These are phyloP conservation scores for Urtica urens DNA, from an alignment of 306 rosid genomes.

Conservation along the genomic window DNA sequence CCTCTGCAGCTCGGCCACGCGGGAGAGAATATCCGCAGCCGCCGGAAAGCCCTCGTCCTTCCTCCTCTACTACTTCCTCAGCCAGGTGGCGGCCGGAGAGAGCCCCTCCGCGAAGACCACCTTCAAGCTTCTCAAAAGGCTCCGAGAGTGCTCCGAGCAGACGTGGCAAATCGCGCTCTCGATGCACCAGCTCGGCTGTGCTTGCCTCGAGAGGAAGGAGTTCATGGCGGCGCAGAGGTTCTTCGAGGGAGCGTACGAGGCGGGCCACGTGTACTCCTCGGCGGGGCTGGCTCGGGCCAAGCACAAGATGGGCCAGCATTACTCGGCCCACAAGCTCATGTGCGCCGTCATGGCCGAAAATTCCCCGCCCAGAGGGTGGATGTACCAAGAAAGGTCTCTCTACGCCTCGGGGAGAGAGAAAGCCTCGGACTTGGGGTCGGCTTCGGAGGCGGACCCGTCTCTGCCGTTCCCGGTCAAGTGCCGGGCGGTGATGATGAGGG, in stretches of 20 bases:
- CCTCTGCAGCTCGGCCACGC: slow-evolving; percentile 37
- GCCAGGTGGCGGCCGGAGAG: slow-evolving; percentile 72
- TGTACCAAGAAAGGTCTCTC: slow-evolving; percentile 74
- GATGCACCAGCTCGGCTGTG: slow-evolving; percentile 62
- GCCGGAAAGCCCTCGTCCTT: slow-evolving; percentile 43
- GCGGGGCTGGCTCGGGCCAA: slow-evolving; percentile 69
- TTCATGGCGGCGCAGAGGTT: slow-evolving; percentile 37
- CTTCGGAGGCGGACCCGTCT: slow-evolving; percentile 64
- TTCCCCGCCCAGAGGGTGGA: slow-evolving; percentile 72
- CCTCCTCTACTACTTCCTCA: slow-evolving; percentile 59
- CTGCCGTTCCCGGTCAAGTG: slow-evolving; percentile 60
- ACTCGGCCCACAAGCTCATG: slow-evolving; percentile 58
- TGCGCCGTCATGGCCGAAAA: slow-evolving; percentile 51
- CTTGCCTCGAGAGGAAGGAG: slow-evolving; percentile 52
- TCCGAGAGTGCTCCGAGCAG: slow-evolving; percentile 42
- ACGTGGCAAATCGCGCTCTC: slow-evolving; percentile 63
- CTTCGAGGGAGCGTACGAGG: slow-evolving; percentile 52
- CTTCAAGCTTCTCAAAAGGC: slow-evolving; percentile 52
- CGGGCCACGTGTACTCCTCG: slow-evolving; percentile 59
- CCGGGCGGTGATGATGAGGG: slow-evolving; percentile 41
- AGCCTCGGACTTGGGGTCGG: slow-evolving; percentile 51
- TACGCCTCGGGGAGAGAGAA: slow-evolving; percentile 63
- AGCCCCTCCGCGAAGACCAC: slow-evolving; percentile 49
- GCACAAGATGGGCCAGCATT: slow-evolving; percentile 58
- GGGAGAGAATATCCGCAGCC: slow-evolving; percentile 46